phyloP scores from a whole-genome alignment of 306 rosid genomes.

The Morella rubra region DNA sequence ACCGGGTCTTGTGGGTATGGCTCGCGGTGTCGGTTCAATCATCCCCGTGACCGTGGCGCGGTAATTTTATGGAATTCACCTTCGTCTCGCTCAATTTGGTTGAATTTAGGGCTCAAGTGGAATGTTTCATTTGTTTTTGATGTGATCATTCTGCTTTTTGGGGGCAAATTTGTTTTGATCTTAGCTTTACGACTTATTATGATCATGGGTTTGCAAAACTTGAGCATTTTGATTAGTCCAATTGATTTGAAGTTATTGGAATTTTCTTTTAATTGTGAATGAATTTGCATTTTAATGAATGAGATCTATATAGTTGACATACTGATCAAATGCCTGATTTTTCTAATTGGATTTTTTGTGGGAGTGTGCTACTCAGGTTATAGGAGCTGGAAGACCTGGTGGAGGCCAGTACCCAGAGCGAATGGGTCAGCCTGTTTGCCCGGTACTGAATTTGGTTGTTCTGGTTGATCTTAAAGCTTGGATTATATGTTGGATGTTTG shows the following conservation, averaged over 20 bases:
- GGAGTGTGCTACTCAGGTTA: constrained; percentile 46
- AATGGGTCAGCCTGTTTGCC: constrained; percentile 89
- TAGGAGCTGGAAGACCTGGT: constrained; percentile 73
- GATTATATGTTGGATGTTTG: constrained; percentile 25
- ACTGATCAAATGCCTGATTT: constrained; percentile 20
- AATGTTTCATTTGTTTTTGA: constrained; percentile 29
- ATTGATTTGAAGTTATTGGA: constrained; percentile 18
- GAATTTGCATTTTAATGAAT: constrained; percentile 10
- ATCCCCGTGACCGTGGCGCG: constrained; percentile 84
- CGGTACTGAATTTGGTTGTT: constrained; percentile 58
- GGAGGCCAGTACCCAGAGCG: constrained; percentile 84
- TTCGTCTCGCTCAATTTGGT: background rate
- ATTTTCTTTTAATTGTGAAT: constrained; percentile 13
- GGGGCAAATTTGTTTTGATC: constrained; percentile 38
- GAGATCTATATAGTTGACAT: constrained; percentile 37
- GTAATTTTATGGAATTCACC: constrained; percentile 44
- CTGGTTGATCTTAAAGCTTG: constrained; percentile 22
- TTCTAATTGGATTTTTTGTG: constrained; percentile 32
- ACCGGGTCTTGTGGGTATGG: constrained; percentile 95
- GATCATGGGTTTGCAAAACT: constrained; percentile 22
- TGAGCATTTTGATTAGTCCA: constrained; percentile 12
- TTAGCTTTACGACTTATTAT: constrained; percentile 21
- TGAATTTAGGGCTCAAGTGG: constrained; percentile 24
- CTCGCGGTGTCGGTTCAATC: constrained; percentile 92
- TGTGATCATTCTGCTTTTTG: constrained; percentile 25